A percentile compares a stretch with the other conserved stretches of the same genome.
These are phyloP conservation scores for Colletotrichum chrysophilum DNA, from an alignment of 2,329 filamentous ascomycete species.

Conservation along the genomic window DNA sequence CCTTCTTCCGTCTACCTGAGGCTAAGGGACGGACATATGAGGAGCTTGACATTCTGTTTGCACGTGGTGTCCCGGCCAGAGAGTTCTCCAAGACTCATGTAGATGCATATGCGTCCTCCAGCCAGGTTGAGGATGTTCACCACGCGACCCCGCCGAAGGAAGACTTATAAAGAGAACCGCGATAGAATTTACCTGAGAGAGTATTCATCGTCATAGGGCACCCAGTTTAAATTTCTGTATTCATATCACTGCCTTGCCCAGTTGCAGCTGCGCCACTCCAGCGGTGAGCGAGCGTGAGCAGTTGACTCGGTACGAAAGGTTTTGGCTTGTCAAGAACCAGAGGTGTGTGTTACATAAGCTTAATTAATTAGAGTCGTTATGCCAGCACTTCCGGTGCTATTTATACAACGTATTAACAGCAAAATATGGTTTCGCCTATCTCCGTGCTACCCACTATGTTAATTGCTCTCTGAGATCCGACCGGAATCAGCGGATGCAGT, in stretches of 20 bases:
- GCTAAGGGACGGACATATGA: conserved; percentile 55
- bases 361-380: neutral
- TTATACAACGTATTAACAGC: neutral
- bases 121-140: neutral
- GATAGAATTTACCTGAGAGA: neutral
- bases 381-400: neutral
- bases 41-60: conserved; percentile 60
- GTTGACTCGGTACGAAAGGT: too few relatives aligned
- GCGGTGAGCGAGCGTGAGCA: too few relatives aligned
- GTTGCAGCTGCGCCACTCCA: too few relatives aligned
- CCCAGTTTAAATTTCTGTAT: neutral
- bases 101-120: conserved; percentile 23
- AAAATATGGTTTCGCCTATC: neutral
- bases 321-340: neutral
- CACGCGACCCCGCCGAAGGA: neutral
- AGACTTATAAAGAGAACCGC: neutral
- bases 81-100: conserved; percentile 41
- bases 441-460: neutral
- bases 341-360: neutral
- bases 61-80: conserved; percentile 40
- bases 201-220: neutral
- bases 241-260: neutral
- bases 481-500: neutral
- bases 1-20: conserved; percentile 57
- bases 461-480: neutral